Evolutionary conservation across 352 stramenopile genomes (phyloP).

Genomic region (Pythium plurisporium): DNA sequence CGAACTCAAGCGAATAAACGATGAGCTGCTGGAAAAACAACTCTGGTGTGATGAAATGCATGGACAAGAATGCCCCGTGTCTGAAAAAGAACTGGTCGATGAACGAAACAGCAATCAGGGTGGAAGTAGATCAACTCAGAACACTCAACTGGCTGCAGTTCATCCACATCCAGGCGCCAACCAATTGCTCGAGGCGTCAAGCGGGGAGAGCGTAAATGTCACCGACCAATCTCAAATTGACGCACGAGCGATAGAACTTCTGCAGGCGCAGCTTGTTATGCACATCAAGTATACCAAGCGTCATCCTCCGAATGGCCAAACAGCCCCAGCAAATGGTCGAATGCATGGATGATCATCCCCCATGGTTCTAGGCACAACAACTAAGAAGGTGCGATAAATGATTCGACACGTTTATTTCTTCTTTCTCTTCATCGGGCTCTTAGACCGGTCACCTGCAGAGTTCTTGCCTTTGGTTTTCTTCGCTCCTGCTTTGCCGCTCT

Average conservation of each 20-base stretch:
- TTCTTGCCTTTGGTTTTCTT: constrained; percentile 34
- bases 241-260: neutral
- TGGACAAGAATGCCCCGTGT: neutral
- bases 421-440: constrained; percentile 17
- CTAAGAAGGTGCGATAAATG: neutral
- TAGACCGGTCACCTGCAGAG: constrained; percentile 6
- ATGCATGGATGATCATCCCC: too few relatives aligned
- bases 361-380: too few relatives aligned
- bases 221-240: neutral
- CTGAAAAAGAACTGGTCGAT: neutral
- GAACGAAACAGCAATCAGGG: too few relatives aligned
- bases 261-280: constrained; percentile 27
- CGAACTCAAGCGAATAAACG: constrained; percentile 6
- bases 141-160: neutral
- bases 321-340: too few relatives aligned
- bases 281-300: constrained; percentile 22
- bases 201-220: too few relatives aligned
- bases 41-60: neutral
- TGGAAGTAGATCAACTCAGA: too few relatives aligned
- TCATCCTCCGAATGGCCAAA: neutral
- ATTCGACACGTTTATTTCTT: constrained; percentile 11
- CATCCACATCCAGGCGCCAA: neutral
- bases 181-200: too few relatives aligned
- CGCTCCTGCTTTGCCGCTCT: constrained; percentile 33
- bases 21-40: constrained; percentile 1